Evolutionary conservation across 768 basidiomycete species (phyloP), one percentile per base, ranked within the genome.

Genomic region (Lentinula lateritia): DNA sequence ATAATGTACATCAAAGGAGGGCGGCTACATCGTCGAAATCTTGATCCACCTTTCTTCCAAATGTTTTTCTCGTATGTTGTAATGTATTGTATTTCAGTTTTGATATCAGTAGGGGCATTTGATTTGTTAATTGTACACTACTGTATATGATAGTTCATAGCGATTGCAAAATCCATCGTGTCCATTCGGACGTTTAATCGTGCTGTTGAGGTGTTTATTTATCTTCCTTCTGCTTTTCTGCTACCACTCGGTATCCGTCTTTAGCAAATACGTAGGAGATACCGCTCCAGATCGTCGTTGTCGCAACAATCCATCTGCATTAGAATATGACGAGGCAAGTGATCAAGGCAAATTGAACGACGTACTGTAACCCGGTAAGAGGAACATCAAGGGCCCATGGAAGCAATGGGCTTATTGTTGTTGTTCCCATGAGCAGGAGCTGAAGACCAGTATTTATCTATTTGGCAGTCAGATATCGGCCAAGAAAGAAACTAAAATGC

Each of bases 381-480:
- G 83, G 76, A 45, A 77, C 39, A 2, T 74, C 68, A 5, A 92
- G 71, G 34, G 89, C 84, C 48, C 80, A 67, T 4, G 90, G 85
- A 4, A 92, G 72, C 36, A 98, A 78, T 0, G 95, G 95, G 52
- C 86, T 86, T 61, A 96, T 77, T 0, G 95, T 96, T 4, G 93
- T 95, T 0, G 78, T 73, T 2, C 93, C 95, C 92, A 99, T 97
- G 16, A 99, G 78, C 6, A 90, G 73, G 12, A 99, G 84, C 71
- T 99, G 96, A 5, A 98, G 81, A 6, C 88, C 88, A 0, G 96
- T 99, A 71, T 99, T 99, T 63, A 93, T 80, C 92, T 97, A 65
- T 0, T 28, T 23, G 18, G 50, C 46, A 8, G 15, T 20, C 59
- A 16, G 63, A 20, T 50, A 46, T 28, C 56, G 61, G 52, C 48